Conservation (phyloP, 1,139 yeast species). For the Arxiozyma slooffiae region DNA sequence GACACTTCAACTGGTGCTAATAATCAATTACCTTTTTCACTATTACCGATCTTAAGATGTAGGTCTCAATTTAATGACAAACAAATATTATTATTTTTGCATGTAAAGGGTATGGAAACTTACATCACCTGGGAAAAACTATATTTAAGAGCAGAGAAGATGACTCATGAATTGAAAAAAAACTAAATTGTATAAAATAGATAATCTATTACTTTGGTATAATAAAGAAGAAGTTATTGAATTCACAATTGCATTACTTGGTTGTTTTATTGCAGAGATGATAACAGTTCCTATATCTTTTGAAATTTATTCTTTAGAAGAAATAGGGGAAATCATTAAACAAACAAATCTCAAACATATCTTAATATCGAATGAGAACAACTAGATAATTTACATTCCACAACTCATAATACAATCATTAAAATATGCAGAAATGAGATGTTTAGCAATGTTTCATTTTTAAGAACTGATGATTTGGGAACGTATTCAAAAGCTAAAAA, state of each 20-base stretch:
- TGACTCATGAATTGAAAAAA: slow-evolving; percentile 81
- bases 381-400: slow-evolving; percentile 47
- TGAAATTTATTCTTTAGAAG: slow-evolving; percentile 52
- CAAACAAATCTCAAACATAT: slow-evolving; percentile 71
- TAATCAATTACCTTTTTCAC: slow-evolving; percentile 32
- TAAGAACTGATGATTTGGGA: slow-evolving; percentile 89
- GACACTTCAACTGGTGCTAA: background rate
- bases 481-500: slow-evolving; percentile 50
- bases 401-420: slow-evolving; percentile 33
- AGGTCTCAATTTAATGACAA: slow-evolving; percentile 61
- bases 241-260: slow-evolving; percentile 75
- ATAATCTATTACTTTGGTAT: slow-evolving; percentile 74
- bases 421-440: slow-evolving; percentile 45
- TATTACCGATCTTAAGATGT: slow-evolving; percentile 63
- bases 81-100: slow-evolving; percentile 65
- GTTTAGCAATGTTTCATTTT: slow-evolving; percentile 41
- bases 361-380: slow-evolving; percentile 68
- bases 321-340: slow-evolving; percentile 61
- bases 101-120: slow-evolving; percentile 71
- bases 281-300: slow-evolving; percentile 90
- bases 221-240: slow-evolving; percentile 79
- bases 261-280: slow-evolving; percentile 87
- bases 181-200: slow-evolving; percentile 65
- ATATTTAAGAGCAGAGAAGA: slow-evolving; percentile 71
- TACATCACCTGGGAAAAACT: slow-evolving; percentile 86